Conservation (phyloP, 2,329 filamentous ascomycete species). For the Xylariaceae sp. region DNA sequence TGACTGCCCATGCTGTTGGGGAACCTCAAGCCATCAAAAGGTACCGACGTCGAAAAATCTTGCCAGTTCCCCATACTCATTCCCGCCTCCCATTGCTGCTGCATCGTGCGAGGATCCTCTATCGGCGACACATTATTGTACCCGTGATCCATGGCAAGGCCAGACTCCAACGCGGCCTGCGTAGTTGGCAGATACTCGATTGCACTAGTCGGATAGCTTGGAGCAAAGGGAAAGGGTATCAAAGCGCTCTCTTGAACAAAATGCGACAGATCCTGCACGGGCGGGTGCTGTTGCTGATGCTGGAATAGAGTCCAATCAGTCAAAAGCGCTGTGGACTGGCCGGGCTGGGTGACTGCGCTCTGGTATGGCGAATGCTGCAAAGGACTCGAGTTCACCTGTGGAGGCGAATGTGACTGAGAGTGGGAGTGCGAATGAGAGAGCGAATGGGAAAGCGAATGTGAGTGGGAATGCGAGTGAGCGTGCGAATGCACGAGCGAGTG, state of each 20-base stretch:
- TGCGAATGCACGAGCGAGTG: slow-evolving; percentile 29
- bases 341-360: slow-evolving; percentile 40
- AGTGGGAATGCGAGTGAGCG: slow-evolving; percentile 40
- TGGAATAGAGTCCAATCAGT: slow-evolving; percentile 59
- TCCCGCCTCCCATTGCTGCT: slow-evolving; percentile 46
- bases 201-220: slow-evolving; percentile 48
- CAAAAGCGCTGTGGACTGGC: slow-evolving; percentile 42
- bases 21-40: slow-evolving; percentile 40
- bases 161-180: slow-evolving; percentile 57
- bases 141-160: slow-evolving; percentile 56
- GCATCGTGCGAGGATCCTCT: slow-evolving; percentile 52
- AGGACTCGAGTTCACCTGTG: slow-evolving; percentile 47
- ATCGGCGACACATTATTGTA: slow-evolving; percentile 55
- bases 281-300: slow-evolving; percentile 44
- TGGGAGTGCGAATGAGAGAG: slow-evolving; percentile 38
- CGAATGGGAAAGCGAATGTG: slow-evolving; percentile 31
- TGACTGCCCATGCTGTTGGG: slow-evolving; percentile 46
- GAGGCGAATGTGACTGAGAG: slow-evolving; percentile 41
- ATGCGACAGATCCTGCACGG: slow-evolving; percentile 43
- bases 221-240: slow-evolving; percentile 48
- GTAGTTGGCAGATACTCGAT: slow-evolving; percentile 59
- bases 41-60: slow-evolving; percentile 65
- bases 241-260: slow-evolving; percentile 53
- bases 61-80: slow-evolving; percentile 68
- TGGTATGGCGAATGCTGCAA: slow-evolving; percentile 52